Base-by-base conservation (phyloP, 2,329 filamentous ascomycete genomes). In the Cordyceps tenuipes region DNA sequence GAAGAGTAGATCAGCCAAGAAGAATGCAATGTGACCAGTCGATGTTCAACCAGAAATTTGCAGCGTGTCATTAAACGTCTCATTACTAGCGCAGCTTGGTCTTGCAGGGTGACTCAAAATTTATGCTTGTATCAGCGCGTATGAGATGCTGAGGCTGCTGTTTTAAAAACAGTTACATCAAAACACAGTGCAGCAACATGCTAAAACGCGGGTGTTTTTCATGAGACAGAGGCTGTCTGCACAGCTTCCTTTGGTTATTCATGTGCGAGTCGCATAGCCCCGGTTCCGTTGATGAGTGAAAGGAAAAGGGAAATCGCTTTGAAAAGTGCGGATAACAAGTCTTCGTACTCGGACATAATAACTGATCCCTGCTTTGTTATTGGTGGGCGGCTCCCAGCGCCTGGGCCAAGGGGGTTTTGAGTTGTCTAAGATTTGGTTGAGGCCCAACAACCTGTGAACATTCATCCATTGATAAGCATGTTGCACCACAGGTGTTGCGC, bases 351-450 rank as follows among this genome's bases (percentile, higher is more conserved):
- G 39, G 13, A 43, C 23, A 23, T 23, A 3, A n/a, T 23, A 3
- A n/a, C 13, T 43, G 7, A 43, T 43, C 39, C 39, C 15, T 12
- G 39, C 17, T 15, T 43, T 3, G 29, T 8, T 8, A 29, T 29
- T 29, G 29, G 39, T 46, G 17, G 43, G 17, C 17, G 19, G 43
- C n/a, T 3, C 8, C 43, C 9, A 4, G 17, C 3, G 43, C 10
- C 5, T 8, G 17, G 19, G 23, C 8, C 43, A 19, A 21, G 43
- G 43, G 43, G 43, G 43, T 5, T 19, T 8, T 19, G 41, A 8
- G 10, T 23, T 41, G 36, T 50, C 56, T 58, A 34, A 34, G 47
- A 55, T 55, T 58, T 58, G 56, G 56, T 58, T 58, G 56, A 51
- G 56, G 47, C 56, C 56, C 56, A 58, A 51, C 56, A 58, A 50